Conservation (phyloP, 1,284 basidiomycete genomes). For the Sanguinoderma infundibulare region DNA sequence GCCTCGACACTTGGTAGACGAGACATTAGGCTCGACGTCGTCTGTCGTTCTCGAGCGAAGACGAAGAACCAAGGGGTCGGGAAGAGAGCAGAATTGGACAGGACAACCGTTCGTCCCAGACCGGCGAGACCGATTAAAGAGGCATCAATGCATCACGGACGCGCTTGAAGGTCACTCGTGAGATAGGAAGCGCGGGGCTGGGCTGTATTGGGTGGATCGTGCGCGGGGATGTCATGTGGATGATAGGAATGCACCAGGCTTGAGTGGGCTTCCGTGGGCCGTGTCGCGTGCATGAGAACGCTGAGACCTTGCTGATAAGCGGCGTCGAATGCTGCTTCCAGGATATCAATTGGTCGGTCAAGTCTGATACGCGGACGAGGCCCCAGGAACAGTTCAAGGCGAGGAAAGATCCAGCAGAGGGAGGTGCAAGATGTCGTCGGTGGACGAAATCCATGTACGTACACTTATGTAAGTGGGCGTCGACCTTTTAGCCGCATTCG, state of each 20-base stretch:
- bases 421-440: too few species aligned
- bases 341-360: too few species aligned
- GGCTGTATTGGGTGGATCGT: background rate
- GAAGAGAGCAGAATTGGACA: background rate
- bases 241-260: constrained; percentile 14
- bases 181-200: background rate
- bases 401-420: too few species aligned
- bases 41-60: background rate
- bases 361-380: too few species aligned
- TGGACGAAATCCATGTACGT: too few species aligned
- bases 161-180: background rate
- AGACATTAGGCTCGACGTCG: constrained; percentile 19
- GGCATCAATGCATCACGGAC: background rate
- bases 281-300: too few species aligned
- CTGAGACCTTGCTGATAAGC: too few species aligned
- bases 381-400: too few species aligned
- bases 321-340: too few species aligned
- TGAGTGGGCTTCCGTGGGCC: too few species aligned
- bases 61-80: background rate
- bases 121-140: background rate
- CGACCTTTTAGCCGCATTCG: too few species aligned
- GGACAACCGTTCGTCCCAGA: background rate
- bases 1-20: constrained; percentile 17
- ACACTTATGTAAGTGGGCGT: too few species aligned
- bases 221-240: constrained; percentile 17